Evolutionary conservation across 139 green algal genomes (phyloP).

Genomic region (Nannochloris sp.): DNA sequence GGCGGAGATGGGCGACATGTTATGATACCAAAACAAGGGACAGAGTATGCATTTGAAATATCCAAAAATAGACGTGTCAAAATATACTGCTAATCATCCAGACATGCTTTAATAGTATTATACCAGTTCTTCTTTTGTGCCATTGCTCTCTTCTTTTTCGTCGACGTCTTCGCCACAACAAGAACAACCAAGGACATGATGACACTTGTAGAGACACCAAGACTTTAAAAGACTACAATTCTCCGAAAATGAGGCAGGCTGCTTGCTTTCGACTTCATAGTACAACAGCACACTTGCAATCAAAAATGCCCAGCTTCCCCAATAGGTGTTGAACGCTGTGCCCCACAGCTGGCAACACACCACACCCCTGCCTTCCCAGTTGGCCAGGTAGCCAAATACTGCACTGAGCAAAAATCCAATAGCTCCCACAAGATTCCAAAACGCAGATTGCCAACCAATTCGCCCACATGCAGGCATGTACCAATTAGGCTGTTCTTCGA

Average conservation of each 20-base stretch:
- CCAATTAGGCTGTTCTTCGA: constrained; percentile 8
- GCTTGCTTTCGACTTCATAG: constrained; percentile 2
- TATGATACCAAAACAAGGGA: too few species aligned
- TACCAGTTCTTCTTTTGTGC: too few species aligned
- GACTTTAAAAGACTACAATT: background rate
- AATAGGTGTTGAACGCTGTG: constrained; percentile 11
- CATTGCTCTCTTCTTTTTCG: too few species aligned
- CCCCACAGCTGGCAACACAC: constrained; percentile 11
- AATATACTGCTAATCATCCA: too few species aligned
- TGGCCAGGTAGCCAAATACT: constrained; percentile 3
- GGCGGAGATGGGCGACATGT: too few species aligned
- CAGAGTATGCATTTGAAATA: too few species aligned
- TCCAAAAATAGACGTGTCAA: too few species aligned
- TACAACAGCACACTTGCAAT: constrained; percentile 3
- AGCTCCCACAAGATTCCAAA: constrained; percentile 1
- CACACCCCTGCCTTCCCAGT: background rate
- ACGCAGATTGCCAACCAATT: constrained; percentile 12
- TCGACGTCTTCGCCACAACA: too few species aligned
- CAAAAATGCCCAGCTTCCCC: constrained; percentile 8
- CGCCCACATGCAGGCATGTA: constrained; percentile 6
- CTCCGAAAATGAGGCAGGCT: background rate
- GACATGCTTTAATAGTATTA: too few species aligned
- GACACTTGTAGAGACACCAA: background rate
- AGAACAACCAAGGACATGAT: too few species aligned
- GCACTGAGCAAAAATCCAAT: constrained; percentile 8